Evolutionary conservation across 106 monocot species (phyloP), one percentile per base, ranked within the genome.

Genomic region (Phalaenopsis aphrodite): DNA sequence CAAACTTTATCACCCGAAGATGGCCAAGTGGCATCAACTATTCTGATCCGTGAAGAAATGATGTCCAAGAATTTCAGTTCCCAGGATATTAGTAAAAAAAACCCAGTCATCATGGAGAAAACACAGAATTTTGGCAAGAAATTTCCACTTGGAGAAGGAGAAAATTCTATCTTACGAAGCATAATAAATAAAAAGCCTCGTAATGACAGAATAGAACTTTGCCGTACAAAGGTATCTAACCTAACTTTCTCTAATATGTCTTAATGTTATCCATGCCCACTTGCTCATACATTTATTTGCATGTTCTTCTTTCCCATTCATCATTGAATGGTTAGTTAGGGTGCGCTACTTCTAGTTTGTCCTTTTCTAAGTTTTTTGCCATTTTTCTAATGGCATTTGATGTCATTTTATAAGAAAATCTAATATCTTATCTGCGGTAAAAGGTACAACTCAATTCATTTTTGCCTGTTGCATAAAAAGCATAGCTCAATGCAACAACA

Each of bases 131-230:
- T 55, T 66, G 7, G 66, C 41, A 58, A 19, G 56, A 24, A 69
- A 78, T 76, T 41, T 66, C 24, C 68, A 39, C 79, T 75, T 8
- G 75, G 48, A 9, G 72, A 5, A 36, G 10, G 47, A 30, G 61
- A 55, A 19, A 65, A 79, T 16, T 39, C 5, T 10, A 42, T 18
- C 4, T 41, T 66, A 46, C 55, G 48, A 49, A 82, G 76, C 42
- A 86, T 75, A 61, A 80, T 67, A 79, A 87, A 79, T 19, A 85
- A 79, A 77, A 79, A 69, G 66, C 37, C 72, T 77, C 64, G 18
- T 65, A 49, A 23, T 21, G 76, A 74, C 48, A 47, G 71, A 42
- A 43, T 41, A 6, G 38, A 30, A 58, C 4, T 37, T 79, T 79
- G 21, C 41, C 78, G 23, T 47, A 52, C 24, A 75, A 77, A 85